Evolutionary conservation across 805 yeast genomes (phyloP), one percentile per base, ranked within the genome.

Genomic region (Candida qinlingensis): DNA sequence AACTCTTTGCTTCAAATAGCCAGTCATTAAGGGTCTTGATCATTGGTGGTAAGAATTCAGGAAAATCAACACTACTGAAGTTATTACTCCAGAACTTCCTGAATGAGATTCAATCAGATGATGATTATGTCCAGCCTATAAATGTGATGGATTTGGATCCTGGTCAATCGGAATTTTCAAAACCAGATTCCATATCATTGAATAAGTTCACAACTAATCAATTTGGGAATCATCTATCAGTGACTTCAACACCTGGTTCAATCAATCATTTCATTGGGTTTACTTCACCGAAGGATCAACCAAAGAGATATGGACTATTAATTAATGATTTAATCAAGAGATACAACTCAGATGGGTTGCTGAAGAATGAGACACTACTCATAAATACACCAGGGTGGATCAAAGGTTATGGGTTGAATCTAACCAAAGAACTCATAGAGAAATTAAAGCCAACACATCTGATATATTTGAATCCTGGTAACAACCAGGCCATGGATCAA

Each of bases 381-480:
- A 73, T 91, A 4, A 90, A 90, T 58, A 79, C 91, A 1, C 92
- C 97, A 0, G 96, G 96, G 0, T 90, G 96, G 96, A 77, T 89
- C 31, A 87, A 86, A 64, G 97, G 97, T 0, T 81, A 80, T 53
- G 97, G 97, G 0, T 71, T 83, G 12, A 83, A 80, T 42, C 66
- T 90, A 7, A 69, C 87, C n/a, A 70, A 65, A 12, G 67, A 72
- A 29, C 65, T 45, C 11, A 69, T 81, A 2, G 51, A 57, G 0
- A 50, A 63, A 8, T 63, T 77, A 2, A 65, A 70, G 28, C 87
- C 95, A 0, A 75, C 83, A 0, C 73, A 77, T 51, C 61, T 87
- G 27, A 63, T 86, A 0, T 75, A 81, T 47, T 59, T 90, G 48
- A 77, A 80, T 33, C 62, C 73, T n/a, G 69, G 66, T 6, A 50